These are phyloP conservation scores for Solanum bulbocastanum DNA, from an alignment of 257 asterid genomes.

Conservation along the genomic window DNA sequence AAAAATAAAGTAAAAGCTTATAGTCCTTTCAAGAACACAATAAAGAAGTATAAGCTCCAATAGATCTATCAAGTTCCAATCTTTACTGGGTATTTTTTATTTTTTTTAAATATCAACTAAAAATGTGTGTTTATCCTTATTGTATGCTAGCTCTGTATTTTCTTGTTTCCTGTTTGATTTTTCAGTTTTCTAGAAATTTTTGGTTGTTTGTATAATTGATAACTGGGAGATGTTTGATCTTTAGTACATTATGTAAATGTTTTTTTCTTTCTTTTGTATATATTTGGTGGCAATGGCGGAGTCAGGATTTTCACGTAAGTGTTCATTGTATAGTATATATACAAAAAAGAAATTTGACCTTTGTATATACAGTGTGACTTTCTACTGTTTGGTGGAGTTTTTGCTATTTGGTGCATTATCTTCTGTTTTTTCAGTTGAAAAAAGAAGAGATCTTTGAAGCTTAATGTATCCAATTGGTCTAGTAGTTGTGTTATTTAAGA, in stretches of 20 bases:
- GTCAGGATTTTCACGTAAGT: not conserved
- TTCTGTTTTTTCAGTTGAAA: not conserved
- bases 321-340: not conserved
- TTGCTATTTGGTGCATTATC: not conserved
- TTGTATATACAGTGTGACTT: not conserved
- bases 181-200: not conserved
- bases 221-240: not conserved
- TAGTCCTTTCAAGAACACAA: not conserved
- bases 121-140: not conserved
- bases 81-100: not conserved
- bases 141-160: not conserved
- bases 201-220: not conserved
- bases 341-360: not conserved
- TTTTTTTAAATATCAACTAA: too few species aligned
- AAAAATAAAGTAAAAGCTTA: not conserved
- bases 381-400: not conserved
- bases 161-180: not conserved
- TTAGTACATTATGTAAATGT: not conserved
- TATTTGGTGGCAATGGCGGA: not conserved
- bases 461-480: not conserved
- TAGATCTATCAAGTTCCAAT: not conserved
- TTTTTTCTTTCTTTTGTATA: not conserved
- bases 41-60: not conserved
- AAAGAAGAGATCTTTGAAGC: not conserved
- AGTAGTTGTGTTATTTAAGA: not conserved